Percentiles rank a stretch among this genome's conserved stretches.
phyloP scores from a whole-genome alignment of 176 grass and related monocot species.

The Triticum timopheevii region DNA sequence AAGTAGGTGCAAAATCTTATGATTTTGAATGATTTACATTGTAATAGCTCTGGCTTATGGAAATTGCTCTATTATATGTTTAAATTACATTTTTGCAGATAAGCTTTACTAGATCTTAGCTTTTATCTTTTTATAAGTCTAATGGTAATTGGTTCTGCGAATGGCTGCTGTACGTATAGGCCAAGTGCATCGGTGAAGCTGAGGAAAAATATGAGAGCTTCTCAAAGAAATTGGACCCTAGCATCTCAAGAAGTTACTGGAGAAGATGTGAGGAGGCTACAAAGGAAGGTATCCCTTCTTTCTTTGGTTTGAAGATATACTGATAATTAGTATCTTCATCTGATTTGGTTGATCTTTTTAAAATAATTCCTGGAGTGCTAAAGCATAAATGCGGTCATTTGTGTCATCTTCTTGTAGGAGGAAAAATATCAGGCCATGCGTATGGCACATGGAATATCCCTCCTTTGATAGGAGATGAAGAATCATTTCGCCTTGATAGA shows the following conservation, averaged over 20 bases:
- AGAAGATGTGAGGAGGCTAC: slow-evolving; percentile 95
- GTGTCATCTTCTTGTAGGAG: slow-evolving; percentile 46
- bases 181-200: slow-evolving; percentile 74
- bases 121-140: background rate
- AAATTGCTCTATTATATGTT: slow-evolving; percentile 17
- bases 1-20: background rate
- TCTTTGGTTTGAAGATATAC: slow-evolving; percentile 11
- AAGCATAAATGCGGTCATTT: background rate
- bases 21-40: background rate
- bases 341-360: background rate
- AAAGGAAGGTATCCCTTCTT: slow-evolving; percentile 57
- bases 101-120: slow-evolving; percentile 4
- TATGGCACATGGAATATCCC: slow-evolving; percentile 90
- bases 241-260: slow-evolving; percentile 59
- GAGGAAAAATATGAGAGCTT: slow-evolving; percentile 73
- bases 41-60: slow-evolving; percentile 2
- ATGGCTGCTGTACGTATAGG: slow-evolving; percentile 47
- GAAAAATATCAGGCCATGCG: slow-evolving; percentile 55
- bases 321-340: slow-evolving; percentile 7
- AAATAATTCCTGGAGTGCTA: background rate
- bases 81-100: background rate
- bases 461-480: slow-evolving; percentile 71
- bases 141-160: slow-evolving; percentile 2
- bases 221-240: slow-evolving; percentile 63
- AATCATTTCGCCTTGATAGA: slow-evolving; percentile 43